Evolutionary conservation across 2,329 filamentous ascomycete species (phyloP).

Genomic region (Fonsecaea monophora): DNA sequence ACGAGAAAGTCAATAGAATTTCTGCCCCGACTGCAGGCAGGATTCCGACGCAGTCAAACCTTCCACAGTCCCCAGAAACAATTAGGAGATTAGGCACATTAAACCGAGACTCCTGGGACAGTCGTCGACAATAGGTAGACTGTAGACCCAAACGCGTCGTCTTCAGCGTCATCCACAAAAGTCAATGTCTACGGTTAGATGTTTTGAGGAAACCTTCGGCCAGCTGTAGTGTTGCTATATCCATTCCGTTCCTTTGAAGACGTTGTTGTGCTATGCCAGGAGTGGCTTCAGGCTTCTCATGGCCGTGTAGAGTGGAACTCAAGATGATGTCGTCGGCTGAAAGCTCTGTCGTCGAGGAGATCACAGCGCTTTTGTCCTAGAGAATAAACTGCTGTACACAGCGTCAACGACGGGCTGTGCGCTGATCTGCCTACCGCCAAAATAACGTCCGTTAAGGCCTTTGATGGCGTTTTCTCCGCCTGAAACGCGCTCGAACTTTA

Average conservation of each 20-base stretch:
- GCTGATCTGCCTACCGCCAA: conserved; percentile 90
- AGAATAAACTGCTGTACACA: conserved; percentile 97
- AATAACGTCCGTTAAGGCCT: conserved; percentile 94
- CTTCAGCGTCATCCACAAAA: not conserved
- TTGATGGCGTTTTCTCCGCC: conserved; percentile 98
- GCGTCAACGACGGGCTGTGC: conserved; percentile 96
- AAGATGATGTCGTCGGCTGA: not conserved
- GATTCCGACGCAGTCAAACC: not conserved
- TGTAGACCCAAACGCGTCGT: not conserved
- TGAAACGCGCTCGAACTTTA: conserved; percentile 96
- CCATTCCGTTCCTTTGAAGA: not conserved
- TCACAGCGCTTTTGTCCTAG: conserved; percentile 65
- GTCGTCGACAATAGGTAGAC: not conserved
- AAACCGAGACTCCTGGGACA: not conserved
- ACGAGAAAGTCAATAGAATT: conserved; percentile 2
- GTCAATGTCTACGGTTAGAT: not conserved
- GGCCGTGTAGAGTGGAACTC: not conserved
- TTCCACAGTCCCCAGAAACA: not conserved
- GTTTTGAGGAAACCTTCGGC: not conserved
- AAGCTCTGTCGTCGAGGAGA: not conserved
- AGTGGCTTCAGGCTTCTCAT: not conserved
- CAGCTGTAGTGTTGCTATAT: not conserved
- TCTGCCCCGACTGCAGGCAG: not conserved
- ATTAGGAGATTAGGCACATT: not conserved
- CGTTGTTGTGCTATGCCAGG: not conserved